These are phyloP conservation scores for Triglochin maritima DNA, from an alignment of 106 monocot genomes.

Conservation along the genomic window DNA sequence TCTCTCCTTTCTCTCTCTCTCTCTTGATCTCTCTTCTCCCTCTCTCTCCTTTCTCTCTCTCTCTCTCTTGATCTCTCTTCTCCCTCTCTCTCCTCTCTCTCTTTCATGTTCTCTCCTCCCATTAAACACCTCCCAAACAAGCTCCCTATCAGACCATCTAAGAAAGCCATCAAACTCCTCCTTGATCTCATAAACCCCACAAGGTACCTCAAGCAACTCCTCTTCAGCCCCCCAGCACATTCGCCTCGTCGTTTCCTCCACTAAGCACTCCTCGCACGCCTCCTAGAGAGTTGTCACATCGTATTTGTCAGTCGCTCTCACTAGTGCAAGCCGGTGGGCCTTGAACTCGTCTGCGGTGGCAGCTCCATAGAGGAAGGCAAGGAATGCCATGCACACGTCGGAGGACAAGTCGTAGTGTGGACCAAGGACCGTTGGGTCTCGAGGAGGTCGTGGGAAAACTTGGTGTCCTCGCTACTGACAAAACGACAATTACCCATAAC, in stretches of 20 bases:
- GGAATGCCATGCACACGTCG: slow-evolving; percentile 55
- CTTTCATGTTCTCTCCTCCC: no score
- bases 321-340: slow-evolving; percentile 52
- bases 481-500: no score
- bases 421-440: slow-evolving; percentile 74
- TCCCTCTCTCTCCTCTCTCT: no score
- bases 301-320: slow-evolving; percentile 79
- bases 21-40: no score
- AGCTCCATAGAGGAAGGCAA: slow-evolving; percentile 72
- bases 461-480: no score
- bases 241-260: slow-evolving; percentile 57
- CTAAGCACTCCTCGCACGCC: slow-evolving; percentile 80
- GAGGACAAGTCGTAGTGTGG: slow-evolving; percentile 73
- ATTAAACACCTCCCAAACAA: slow-evolving; percentile 66
- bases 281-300: slow-evolving; percentile 61
- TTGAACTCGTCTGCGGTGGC: slow-evolving; percentile 51
- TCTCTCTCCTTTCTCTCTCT: no score
- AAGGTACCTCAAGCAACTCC: slow-evolving; percentile 66
- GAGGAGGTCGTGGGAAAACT: slow-evolving; percentile 87
- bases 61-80: no score
- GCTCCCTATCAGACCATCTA: slow-evolving; percentile 54
- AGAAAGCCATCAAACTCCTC: slow-evolving; percentile 68
- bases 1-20: no score
- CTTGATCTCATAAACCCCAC: slow-evolving; percentile 63
- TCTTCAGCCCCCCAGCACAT: slow-evolving; percentile 82